Percentiles rank a stretch among this genome's conserved stretches.
Conservation (phyloP, 2,329 filamentous ascomycete species). For the Exutisphaerella laricina region DNA sequence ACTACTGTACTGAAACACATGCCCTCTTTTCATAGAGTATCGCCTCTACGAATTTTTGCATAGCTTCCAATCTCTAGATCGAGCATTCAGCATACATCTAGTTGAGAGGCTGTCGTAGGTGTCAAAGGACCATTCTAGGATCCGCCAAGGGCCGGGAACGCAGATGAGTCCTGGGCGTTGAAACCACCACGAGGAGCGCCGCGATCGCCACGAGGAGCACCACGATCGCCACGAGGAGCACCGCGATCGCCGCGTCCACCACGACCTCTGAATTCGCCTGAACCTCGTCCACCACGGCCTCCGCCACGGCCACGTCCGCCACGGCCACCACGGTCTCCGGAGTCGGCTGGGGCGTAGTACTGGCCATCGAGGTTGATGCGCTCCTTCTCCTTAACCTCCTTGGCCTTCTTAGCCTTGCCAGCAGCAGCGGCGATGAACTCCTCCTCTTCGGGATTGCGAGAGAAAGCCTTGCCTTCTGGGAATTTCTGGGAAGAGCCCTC, state of each 20-base stretch:
- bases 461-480: conserved; percentile 68
- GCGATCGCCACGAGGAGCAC: conserved; percentile 30
- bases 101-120: not conserved
- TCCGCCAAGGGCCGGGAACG: conserved; percentile 34
- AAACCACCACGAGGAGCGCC: conserved; percentile 21
- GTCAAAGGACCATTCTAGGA: conserved; percentile 7
- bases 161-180: conserved; percentile 31
- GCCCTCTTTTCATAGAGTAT: not conserved
- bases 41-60: not conserved
- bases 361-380: conserved; percentile 77
- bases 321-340: conserved; percentile 52
- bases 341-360: conserved; percentile 53
- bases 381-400: conserved; percentile 82
- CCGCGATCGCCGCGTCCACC: conserved; percentile 34
- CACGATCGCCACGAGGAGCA: conserved; percentile 28
- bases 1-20: conserved; percentile 8
- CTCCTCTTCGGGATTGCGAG: conserved; percentile 56
- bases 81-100: conserved; percentile 3
- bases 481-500: conserved; percentile 95
- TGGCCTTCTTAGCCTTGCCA: conserved; percentile 73
- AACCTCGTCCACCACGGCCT: conserved; percentile 33
- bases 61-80: not conserved
- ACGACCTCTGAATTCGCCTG: conserved; percentile 42
- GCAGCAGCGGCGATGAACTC: conserved; percentile 65
- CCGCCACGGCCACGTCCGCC: conserved; percentile 46